These are phyloP conservation scores for Lomentospora prolificans DNA, from an alignment of 2,329 filamentous ascomycete genomes.

Conservation along the genomic window DNA sequence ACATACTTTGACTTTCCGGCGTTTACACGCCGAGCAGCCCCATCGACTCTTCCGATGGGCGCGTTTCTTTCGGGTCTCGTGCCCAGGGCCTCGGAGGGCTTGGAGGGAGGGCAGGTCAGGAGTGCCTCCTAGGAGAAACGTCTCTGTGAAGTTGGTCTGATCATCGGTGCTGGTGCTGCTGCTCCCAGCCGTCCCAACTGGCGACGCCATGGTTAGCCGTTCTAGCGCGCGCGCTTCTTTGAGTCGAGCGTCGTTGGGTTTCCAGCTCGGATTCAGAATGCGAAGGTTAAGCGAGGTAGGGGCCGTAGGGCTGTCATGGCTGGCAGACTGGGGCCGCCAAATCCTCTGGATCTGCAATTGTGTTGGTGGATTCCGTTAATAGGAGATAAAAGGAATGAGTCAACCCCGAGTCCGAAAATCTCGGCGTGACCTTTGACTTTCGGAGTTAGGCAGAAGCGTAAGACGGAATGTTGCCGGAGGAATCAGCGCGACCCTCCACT, in stretches of 20 bases:
- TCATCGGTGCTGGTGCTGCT: not conserved
- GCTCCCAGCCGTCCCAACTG: not conserved
- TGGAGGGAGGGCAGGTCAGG: constrained; percentile 1
- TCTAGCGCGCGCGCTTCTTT: no score
- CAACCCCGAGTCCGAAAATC: not conserved
- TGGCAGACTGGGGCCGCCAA: no score
- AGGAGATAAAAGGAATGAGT: not conserved
- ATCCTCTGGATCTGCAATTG: no score
- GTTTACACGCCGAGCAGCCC: constrained; percentile 19
- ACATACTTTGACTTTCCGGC: constrained; percentile 20
- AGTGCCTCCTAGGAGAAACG: constrained; percentile 3
- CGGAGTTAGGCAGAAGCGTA: not conserved
- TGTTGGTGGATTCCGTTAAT: no score
- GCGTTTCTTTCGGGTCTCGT: constrained; percentile 13
- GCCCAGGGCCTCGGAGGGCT: constrained; percentile 1
- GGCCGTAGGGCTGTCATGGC: not conserved
- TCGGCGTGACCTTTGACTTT: not conserved
- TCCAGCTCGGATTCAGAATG: constrained; percentile 3
- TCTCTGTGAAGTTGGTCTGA: constrained; percentile 1
- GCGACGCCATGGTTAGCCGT: not conserved
- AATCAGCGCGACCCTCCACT: no score
- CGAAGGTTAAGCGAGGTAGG: constrained; percentile 6
- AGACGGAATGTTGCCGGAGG: not conserved
- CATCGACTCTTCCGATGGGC: constrained; percentile 19
- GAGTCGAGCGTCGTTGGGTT: no score